Percentiles rank a stretch among this genome's conserved stretches.
phyloP scores from a whole-genome alignment of 2,329 filamentous ascomycete genomes.

The Ramichloridium luteum region DNA sequence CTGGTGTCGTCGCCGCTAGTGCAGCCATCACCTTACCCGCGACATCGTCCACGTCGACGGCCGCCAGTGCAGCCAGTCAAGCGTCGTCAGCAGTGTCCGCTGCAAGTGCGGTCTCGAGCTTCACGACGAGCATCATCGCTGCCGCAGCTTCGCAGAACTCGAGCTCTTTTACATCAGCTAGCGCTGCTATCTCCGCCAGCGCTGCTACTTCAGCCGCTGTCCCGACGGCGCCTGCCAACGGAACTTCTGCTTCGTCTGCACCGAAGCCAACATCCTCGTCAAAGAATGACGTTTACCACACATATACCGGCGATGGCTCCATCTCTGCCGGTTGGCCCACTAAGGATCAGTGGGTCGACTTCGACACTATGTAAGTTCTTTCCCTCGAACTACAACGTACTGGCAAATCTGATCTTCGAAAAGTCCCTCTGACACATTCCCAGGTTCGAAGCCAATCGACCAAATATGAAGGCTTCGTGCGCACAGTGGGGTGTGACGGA shows the following conservation, averaged over 20 bases:
- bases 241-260: conserved; percentile 3
- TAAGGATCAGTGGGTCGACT: conserved; percentile 24
- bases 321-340: conserved; percentile 27
- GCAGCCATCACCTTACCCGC: too few relatives aligned
- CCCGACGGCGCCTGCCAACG: background rate
- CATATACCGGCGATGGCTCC: conserved; percentile 26
- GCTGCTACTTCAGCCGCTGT: background rate
- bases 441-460: conserved; percentile 25
- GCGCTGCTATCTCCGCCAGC: too few relatives aligned
- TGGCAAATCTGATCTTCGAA: too few relatives aligned
- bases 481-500: conserved; percentile 24
- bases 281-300: conserved; percentile 12
- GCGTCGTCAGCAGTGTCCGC: background rate
- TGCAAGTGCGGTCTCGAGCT: too few relatives aligned
- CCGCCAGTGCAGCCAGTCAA: too few relatives aligned
- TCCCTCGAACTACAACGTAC: background rate
- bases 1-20: too few relatives aligned
- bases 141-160: too few relatives aligned
- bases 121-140: too few relatives aligned
- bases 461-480: conserved; percentile 28
- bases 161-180: too few relatives aligned
- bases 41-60: too few relatives aligned
- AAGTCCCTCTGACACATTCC: too few relatives aligned
- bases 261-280: conserved; percentile 4
- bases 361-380: conserved; percentile 20